Conservation (phyloP, 1,284 basidiomycete species). For the Tilletiopsis washingtonensis region DNA sequence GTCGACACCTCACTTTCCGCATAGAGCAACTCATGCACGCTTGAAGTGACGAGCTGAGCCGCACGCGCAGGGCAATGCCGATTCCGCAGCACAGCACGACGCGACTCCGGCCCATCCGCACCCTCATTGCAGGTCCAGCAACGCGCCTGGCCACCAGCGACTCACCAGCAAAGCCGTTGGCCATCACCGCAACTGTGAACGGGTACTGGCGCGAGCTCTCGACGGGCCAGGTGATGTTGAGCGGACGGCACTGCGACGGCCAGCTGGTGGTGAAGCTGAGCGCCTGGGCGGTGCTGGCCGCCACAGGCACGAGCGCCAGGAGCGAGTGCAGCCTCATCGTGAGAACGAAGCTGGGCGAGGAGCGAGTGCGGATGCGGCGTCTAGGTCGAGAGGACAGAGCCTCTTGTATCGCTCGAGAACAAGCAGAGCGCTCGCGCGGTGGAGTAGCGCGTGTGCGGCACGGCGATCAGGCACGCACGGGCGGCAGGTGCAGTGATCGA, state of each 20-base stretch:
- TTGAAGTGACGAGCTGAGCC: background rate
- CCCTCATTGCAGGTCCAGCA: background rate
- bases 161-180: background rate
- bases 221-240: conserved; percentile 27
- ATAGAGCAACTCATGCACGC: background rate
- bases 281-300: no score
- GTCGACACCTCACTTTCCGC: background rate
- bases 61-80: background rate
- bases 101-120: background rate
- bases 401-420: no score
- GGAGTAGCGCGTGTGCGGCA: no score
- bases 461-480: no score
- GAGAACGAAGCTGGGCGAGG: no score
- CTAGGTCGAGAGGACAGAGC: no score
- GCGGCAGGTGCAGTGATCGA: no score
- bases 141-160: background rate
- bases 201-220: conserved; percentile 11
- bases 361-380: no score
- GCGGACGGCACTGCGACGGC: conserved; percentile 23
- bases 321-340: no score
- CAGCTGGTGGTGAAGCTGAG: background rate
- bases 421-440: no score
- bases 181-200: conserved; percentile 26
- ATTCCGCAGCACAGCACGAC: background rate
- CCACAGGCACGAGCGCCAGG: no score